These are phyloP conservation scores for Verbena officinalis DNA, from an alignment of 257 asterid species.

Conservation along the genomic window DNA sequence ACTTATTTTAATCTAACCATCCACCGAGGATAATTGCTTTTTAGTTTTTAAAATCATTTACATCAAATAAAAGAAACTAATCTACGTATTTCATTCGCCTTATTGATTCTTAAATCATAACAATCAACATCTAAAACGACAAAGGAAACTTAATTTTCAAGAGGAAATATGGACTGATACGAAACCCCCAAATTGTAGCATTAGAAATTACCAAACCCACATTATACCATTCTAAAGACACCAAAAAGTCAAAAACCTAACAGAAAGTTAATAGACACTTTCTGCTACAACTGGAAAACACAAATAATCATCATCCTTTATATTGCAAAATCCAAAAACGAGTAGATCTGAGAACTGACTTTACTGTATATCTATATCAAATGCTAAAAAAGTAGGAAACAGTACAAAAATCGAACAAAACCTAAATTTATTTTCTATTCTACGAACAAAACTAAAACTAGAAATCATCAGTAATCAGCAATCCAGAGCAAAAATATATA, in stretches of 20 bases:
- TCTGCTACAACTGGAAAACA: background rate
- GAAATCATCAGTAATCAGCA: constrained; percentile 8
- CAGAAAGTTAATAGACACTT: background rate
- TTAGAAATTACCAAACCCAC: background rate
- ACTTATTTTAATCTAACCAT: background rate
- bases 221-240: background rate
- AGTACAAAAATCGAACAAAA: constrained; percentile 12
- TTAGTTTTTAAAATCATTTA: background rate
- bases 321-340: background rate
- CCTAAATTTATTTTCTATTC: constrained; percentile 12
- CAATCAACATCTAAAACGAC: background rate
- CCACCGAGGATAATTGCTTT: background rate
- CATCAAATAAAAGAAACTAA: background rate
- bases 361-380: background rate
- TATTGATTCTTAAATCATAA: constrained; percentile 3
- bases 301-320: background rate
- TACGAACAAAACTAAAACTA: background rate
- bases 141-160: background rate
- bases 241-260: background rate
- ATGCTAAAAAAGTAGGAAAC: background rate
- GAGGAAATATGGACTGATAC: background rate
- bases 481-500: constrained; percentile 2
- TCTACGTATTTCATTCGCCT: background rate
- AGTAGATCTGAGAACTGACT: constrained; percentile 16
- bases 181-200: constrained; percentile 1